Percentiles rank a stretch among this genome's conserved stretches.
Conservation (phyloP, 2,329 filamentous ascomycete species). For the Aspergillus sp. region DNA sequence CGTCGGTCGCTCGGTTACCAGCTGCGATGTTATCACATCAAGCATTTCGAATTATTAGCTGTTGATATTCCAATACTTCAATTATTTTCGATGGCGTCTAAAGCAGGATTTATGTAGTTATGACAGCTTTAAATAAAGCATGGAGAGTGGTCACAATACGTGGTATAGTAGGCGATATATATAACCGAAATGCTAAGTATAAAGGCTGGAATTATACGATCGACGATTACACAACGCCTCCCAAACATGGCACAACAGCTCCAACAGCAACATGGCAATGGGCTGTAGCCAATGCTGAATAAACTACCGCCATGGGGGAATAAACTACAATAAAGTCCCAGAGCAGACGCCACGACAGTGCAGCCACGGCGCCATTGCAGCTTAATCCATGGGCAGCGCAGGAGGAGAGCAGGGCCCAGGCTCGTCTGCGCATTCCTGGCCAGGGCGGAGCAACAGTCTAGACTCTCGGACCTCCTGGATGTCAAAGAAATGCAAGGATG, state of each 20-base stretch:
- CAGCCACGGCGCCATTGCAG: slow-evolving; percentile 1
- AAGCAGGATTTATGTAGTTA: too few relatives aligned
- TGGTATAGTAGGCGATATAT: too few relatives aligned
- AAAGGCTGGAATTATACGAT: too few relatives aligned
- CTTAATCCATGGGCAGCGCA: background rate
- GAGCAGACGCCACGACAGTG: background rate
- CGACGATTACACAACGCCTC: too few relatives aligned
- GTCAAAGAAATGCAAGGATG: background rate
- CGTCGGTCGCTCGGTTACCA: background rate
- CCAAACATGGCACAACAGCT: too few relatives aligned
- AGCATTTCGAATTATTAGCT: too few relatives aligned
- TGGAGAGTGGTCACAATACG: too few relatives aligned
- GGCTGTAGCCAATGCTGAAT: background rate
- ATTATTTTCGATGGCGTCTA: too few relatives aligned
- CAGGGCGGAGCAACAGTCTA: background rate
- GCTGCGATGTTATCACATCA: background rate
- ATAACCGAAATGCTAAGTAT: too few relatives aligned
- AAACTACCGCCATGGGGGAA: background rate
- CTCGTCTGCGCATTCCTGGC: background rate
- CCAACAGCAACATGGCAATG: background rate
- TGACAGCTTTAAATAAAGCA: too few relatives aligned
- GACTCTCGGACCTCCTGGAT: background rate
- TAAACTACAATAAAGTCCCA: background rate
- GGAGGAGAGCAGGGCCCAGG: background rate
- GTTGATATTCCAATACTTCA: too few relatives aligned